phyloP scores from a whole-genome alignment of 148 eudicot species.

The Rhododendron molle region DNA sequence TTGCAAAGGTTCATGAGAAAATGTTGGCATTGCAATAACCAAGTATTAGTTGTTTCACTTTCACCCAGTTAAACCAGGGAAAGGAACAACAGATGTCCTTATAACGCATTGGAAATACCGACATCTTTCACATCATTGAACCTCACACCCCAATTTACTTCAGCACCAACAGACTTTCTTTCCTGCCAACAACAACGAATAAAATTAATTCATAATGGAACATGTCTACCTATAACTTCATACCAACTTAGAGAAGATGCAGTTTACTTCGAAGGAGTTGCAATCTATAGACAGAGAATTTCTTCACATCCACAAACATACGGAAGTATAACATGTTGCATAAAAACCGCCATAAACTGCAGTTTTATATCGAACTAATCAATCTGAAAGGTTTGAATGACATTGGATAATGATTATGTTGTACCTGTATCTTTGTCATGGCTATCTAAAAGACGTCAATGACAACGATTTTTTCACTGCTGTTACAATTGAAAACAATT shows the following conservation, averaged over 20 bases:
- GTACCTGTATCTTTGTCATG: background rate
- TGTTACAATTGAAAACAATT: background rate
- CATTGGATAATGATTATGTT: background rate
- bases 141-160: conserved; percentile 98
- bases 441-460: background rate
- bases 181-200: conserved; percentile 45
- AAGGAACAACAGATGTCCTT: background rate
- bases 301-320: background rate
- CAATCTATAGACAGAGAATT: background rate
- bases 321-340: background rate
- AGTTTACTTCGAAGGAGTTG: background rate
- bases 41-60: conserved; percentile 10
- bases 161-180: conserved; percentile 93
- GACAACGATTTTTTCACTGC: background rate
- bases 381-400: background rate
- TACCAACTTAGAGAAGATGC: background rate
- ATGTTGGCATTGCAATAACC: conserved; percentile 49
- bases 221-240: background rate
- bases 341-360: background rate
- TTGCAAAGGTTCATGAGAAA: conserved; percentile 72
- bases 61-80: background rate
- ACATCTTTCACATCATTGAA: conserved; percentile 75
- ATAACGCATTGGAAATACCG: conserved; percentile 15
- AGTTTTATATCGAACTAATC: background rate
- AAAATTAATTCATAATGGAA: background rate